These are phyloP conservation scores for Verbascum thapsus DNA, from an alignment of 257 asterid genomes.

Conservation along the genomic window DNA sequence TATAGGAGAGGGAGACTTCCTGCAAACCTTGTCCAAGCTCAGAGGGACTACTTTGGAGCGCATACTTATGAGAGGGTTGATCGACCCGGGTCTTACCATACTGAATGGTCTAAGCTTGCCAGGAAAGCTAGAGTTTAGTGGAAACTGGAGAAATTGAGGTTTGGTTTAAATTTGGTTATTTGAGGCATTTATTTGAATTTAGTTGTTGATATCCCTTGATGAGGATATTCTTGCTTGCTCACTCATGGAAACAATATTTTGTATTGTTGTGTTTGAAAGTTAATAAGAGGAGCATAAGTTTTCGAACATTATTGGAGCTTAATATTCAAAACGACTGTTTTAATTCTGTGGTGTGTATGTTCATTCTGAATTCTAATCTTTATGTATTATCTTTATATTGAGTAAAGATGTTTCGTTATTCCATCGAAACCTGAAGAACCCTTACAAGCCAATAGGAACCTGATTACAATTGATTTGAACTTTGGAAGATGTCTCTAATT, in stretches of 20 bases:
- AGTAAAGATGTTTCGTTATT: background rate
- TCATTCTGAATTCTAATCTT: too few relatives aligned
- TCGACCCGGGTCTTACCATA: conserved; percentile 65
- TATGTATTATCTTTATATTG: too few relatives aligned
- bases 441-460: too few relatives aligned
- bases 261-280: conserved; percentile 46
- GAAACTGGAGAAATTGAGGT: conserved; percentile 25
- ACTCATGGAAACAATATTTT: conserved; percentile 31
- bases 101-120: conserved; percentile 97
- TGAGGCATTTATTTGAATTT: conserved; percentile 37
- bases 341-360: background rate
- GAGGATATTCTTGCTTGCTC: conserved; percentile 45
- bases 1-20: conserved; percentile 86
- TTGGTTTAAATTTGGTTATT: conserved; percentile 30
- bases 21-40: conserved; percentile 95
- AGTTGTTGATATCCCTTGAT: conserved; percentile 40
- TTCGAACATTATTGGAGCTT: conserved; percentile 19
- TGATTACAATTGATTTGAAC: too few relatives aligned
- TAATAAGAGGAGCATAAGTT: conserved; percentile 50
- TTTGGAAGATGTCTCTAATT: too few relatives aligned
- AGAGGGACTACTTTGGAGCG: conserved; percentile 93
- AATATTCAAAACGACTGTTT: too few relatives aligned
- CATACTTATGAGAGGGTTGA: conserved; percentile 92
- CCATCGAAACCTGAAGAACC: too few relatives aligned
- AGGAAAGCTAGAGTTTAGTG: conserved; percentile 50